Conservation (phyloP, 805 yeast genomes). For the Saccharomycopsis microspora region DNA sequence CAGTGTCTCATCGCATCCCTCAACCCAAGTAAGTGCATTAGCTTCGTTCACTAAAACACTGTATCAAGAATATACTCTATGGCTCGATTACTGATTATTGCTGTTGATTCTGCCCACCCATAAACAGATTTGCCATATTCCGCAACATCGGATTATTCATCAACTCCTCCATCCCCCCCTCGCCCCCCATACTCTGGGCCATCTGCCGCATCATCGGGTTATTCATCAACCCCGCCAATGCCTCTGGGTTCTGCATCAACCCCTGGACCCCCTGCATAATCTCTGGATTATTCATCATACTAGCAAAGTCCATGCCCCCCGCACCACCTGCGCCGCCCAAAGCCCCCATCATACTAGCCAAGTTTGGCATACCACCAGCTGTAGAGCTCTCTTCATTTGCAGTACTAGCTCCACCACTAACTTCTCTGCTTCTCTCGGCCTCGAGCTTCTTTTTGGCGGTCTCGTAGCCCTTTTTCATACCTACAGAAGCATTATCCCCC, state of each 20-base stretch:
- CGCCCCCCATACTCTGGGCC: slow-evolving; percentile 69
- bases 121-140: slow-evolving; percentile 59
- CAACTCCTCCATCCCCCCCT: slow-evolving; percentile 55
- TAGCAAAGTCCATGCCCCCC: slow-evolving; percentile 60
- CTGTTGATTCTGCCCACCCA: slow-evolving; percentile 33
- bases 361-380: slow-evolving; percentile 57
- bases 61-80: too few relatives aligned
- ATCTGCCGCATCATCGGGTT: slow-evolving; percentile 74
- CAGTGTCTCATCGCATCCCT: too few relatives aligned
- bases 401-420: slow-evolving; percentile 20
- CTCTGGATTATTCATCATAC: slow-evolving; percentile 83
- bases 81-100: not conserved
- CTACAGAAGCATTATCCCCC: slow-evolving; percentile 74
- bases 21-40: too few relatives aligned
- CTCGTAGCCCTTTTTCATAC: slow-evolving; percentile 88
- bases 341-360: slow-evolving; percentile 45
- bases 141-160: slow-evolving; percentile 75
- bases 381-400: slow-evolving; percentile 21
- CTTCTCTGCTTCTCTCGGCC: slow-evolving; percentile 46
- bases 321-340: slow-evolving; percentile 38
- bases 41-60: too few relatives aligned
- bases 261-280: slow-evolving; percentile 80
- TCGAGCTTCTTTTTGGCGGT: slow-evolving; percentile 84
- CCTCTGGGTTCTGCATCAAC: slow-evolving; percentile 78
- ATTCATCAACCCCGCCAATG: slow-evolving; percentile 60